Percentiles rank a stretch among this genome's conserved stretches.
These are phyloP conservation scores for Diaporthe aspalathi DNA, from an alignment of 2,329 filamentous ascomycete genomes.

Conservation along the genomic window DNA sequence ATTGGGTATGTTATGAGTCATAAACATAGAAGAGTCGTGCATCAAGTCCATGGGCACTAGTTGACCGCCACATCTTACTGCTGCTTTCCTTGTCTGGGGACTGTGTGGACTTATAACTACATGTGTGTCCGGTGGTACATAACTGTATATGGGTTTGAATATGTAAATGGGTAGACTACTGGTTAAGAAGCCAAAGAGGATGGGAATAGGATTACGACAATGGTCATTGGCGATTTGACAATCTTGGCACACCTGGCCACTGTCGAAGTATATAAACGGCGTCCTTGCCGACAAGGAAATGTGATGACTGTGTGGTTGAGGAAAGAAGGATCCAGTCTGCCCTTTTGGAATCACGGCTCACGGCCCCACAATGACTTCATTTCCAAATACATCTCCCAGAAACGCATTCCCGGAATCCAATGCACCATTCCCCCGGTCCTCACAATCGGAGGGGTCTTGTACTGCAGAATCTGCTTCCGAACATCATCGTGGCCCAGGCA, in stretches of 20 bases:
- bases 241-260: neutral
- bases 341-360: neutral
- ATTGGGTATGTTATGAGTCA: neutral
- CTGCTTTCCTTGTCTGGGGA: neutral
- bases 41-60: neutral
- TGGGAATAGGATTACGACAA: neutral
- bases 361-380: neutral
- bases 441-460: neutral
- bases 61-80: too few species aligned
- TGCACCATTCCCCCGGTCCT: neutral
- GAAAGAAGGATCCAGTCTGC: neutral
- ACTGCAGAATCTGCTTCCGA: neutral
- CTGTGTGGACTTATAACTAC: too few species aligned
- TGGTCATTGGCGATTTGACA: neutral
- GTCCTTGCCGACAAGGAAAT: neutral
- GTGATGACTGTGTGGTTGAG: neutral
- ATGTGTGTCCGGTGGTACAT: too few species aligned
- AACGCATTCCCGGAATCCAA: slow-evolving; percentile 6
- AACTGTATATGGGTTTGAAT: too few species aligned
- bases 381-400: slow-evolving; percentile 1
- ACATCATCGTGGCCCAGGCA: neutral
- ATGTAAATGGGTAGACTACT: too few species aligned
- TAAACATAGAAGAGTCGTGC: neutral
- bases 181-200: neutral
- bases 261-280: neutral